phyloP scores from a whole-genome alignment of 306 rosid species.

The Vigna trinervia region DNA sequence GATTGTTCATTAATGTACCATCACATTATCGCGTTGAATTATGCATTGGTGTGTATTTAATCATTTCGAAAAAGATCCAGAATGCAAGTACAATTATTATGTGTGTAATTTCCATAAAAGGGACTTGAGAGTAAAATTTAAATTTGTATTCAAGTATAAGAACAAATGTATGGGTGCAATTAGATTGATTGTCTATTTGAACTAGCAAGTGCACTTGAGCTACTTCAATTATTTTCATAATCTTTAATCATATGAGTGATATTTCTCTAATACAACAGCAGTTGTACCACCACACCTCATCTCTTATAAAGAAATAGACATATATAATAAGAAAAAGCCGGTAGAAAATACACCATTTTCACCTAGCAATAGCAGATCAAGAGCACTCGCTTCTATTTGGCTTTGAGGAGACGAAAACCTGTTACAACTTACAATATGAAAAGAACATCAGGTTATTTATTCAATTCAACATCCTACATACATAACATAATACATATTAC shows the following conservation, averaged over 20 bases:
- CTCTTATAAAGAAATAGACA: neutral
- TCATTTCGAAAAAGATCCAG: neutral
- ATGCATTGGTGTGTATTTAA: neutral
- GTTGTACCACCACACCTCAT: neutral
- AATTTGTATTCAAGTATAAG: too few species aligned
- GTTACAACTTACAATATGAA: constrained; percentile 6
- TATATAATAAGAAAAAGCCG: neutral
- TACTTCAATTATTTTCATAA: too few species aligned
- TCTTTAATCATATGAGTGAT: too few species aligned
- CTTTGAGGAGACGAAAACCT: constrained; percentile 53
- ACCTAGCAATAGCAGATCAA: neutral
- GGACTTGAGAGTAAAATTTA: neutral
- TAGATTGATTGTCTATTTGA: too few species aligned
- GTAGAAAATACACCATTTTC: neutral
- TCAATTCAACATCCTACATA: neutral
- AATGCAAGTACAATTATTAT: neutral
- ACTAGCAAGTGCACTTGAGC: too few species aligned
- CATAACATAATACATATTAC: too few species aligned
- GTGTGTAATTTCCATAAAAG: neutral
- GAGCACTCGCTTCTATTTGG: constrained; percentile 64
- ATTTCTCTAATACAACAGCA: neutral
- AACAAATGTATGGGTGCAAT: too few species aligned
- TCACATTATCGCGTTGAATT: neutral
- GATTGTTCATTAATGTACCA: too few species aligned
- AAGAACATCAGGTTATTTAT: neutral